A percentile compares a stretch with the other conserved stretches of the same genome.
Evolutionary conservation across 2,329 filamentous ascomycete species (phyloP).

Genomic region (Penicillium paneum): DNA sequence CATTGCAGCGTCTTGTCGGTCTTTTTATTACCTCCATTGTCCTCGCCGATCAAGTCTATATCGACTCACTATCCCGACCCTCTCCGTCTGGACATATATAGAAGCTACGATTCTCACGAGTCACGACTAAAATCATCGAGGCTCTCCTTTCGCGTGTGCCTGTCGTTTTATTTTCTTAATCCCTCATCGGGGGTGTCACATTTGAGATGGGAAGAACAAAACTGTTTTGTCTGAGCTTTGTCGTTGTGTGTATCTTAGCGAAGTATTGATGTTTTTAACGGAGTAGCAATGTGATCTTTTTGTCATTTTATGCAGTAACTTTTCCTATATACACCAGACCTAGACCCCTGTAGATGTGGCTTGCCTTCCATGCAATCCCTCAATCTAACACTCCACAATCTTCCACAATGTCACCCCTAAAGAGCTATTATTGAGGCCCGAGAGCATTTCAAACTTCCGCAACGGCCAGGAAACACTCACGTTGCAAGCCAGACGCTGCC

Average conservation of each 20-base stretch:
- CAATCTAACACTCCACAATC: too few species aligned
- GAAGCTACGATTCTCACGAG: constrained; percentile 26
- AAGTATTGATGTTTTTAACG: too few species aligned
- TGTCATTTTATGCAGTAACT: too few species aligned
- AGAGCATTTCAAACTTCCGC: too few species aligned
- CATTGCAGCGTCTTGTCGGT: neutral
- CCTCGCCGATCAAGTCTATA: constrained; percentile 15
- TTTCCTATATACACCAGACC: too few species aligned
- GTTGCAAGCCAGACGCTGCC: too few species aligned
- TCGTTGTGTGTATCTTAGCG: neutral
- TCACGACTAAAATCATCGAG: constrained; percentile 22
- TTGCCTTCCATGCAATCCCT: too few species aligned
- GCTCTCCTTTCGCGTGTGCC: constrained; percentile 2
- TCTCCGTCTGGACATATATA: constrained; percentile 17
- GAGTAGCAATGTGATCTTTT: too few species aligned
- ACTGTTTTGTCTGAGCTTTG: neutral
- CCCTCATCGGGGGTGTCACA: constrained; percentile 22
- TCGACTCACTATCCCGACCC: constrained; percentile 6
- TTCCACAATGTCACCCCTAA: too few species aligned
- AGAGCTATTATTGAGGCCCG: too few species aligned
- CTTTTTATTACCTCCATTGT: neutral
- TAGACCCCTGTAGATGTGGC: too few species aligned
- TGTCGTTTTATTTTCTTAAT: constrained; percentile 13
- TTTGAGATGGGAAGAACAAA: neutral
- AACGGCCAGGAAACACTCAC: too few species aligned